A percentile compares a stretch with the other conserved stretches of the same genome.
Conservation (phyloP, 257 asterid species). For the Sherardia arvensis region DNA sequence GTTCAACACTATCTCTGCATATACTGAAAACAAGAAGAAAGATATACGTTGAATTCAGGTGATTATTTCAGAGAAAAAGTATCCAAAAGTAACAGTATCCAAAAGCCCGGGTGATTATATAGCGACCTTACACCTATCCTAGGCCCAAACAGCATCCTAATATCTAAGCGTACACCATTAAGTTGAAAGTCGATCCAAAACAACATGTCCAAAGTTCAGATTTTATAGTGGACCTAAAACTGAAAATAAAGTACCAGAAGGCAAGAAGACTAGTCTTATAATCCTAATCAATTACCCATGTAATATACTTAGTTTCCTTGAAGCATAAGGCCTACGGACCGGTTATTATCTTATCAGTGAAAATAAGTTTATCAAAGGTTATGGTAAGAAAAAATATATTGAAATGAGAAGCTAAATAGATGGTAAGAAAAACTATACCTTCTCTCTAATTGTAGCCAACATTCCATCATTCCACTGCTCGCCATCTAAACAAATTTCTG, state of each 20-base stretch:
- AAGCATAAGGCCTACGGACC: neutral
- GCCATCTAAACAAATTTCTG: slow-evolving; percentile 82
- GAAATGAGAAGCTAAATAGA: neutral
- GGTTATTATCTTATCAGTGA: neutral
- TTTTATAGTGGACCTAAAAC: neutral
- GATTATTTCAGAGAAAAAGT: neutral
- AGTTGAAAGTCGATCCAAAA: neutral
- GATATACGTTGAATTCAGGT: neutral
- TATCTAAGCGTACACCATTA: too few species aligned
- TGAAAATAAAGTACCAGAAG: neutral
- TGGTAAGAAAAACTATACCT: slow-evolving; percentile 36
- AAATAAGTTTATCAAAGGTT: neutral
- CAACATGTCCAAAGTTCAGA: neutral
- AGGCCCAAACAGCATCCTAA: neutral
- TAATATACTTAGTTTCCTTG: too few species aligned
- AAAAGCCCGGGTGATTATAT: too few species aligned
- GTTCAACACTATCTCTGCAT: slow-evolving; percentile 82
- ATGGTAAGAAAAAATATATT: neutral
- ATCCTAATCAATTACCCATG: neutral
- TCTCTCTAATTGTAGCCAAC: slow-evolving; percentile 87
- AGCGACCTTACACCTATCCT: neutral
- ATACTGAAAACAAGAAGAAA: slow-evolving; percentile 40
- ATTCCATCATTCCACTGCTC: slow-evolving; percentile 99
- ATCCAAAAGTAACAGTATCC: neutral
- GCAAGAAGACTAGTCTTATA: neutral